phyloP scores from a whole-genome alignment of 208 protist genomes.

The Leishmania guyanensis region DNA sequence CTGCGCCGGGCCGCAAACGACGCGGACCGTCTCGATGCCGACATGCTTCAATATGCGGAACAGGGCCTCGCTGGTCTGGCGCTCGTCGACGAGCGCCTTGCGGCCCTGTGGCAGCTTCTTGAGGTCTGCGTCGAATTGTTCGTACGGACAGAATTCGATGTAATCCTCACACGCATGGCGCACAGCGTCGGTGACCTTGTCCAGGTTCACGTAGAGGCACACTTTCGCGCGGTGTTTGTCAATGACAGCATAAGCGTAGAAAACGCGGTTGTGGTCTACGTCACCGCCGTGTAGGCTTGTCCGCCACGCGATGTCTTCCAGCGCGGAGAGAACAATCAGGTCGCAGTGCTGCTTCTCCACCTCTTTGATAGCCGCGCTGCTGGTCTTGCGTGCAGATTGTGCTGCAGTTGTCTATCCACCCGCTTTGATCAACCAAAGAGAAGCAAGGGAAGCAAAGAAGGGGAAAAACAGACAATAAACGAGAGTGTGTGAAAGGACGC shows the following conservation, averaged over 20 bases:
- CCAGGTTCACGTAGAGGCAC: constrained; percentile 31
- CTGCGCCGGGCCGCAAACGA: constrained; percentile 72
- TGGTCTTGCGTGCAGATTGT: neutral
- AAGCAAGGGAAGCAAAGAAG: neutral
- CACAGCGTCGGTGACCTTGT: constrained; percentile 35
- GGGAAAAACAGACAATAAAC: neutral
- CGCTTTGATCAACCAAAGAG: neutral
- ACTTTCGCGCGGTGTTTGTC: constrained; percentile 43
- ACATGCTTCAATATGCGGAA: constrained; percentile 40
- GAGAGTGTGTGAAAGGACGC: neutral
- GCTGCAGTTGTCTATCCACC: neutral
- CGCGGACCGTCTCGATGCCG: constrained; percentile 39
- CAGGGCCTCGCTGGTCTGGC: constrained; percentile 75
- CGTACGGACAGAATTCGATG: constrained; percentile 77
- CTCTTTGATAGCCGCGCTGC: neutral
- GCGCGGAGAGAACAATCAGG: constrained; percentile 77
- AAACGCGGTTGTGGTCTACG: constrained; percentile 75
- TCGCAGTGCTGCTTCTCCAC: constrained; percentile 40
- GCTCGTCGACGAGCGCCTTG: constrained; percentile 69
- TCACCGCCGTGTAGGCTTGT: neutral
- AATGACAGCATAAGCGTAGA: constrained; percentile 87
- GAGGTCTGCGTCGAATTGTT: constrained; percentile 62
- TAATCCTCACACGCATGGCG: constrained; percentile 19
- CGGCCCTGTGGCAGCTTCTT: constrained; percentile 34
- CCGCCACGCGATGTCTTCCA: constrained; percentile 83